Evolutionary conservation across 495 filamentous ascomycete species (phyloP).

Genomic region (Paragyromitra xinjiangensis): DNA sequence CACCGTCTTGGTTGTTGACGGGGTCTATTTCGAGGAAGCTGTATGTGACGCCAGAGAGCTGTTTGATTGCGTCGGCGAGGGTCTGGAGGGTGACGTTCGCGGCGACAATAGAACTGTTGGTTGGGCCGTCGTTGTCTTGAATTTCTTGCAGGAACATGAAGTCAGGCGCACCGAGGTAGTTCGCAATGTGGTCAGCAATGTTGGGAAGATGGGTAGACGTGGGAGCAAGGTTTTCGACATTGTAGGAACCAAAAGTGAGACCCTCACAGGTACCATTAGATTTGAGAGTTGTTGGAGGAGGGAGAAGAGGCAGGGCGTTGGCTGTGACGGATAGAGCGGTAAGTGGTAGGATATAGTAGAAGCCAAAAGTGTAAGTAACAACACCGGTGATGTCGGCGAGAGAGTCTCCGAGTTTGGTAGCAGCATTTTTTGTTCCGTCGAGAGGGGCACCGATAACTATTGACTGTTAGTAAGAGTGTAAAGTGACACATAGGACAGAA

Average conservation of each 20-base stretch:
- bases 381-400: slow-evolving; percentile 69
- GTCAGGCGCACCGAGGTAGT: slow-evolving; percentile 65
- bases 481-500: not conserved
- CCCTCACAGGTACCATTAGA: slow-evolving; percentile 62
- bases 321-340: slow-evolving; percentile 62
- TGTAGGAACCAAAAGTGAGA: slow-evolving; percentile 68
- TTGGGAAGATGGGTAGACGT: slow-evolving; percentile 60
- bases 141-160: slow-evolving; percentile 70
- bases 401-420: slow-evolving; percentile 66
- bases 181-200: slow-evolving; percentile 66
- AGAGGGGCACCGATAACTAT: slow-evolving; percentile 65
- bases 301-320: slow-evolving; percentile 56
- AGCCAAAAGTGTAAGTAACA: slow-evolving; percentile 67
- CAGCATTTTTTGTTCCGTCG: slow-evolving; percentile 67
- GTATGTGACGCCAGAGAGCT: slow-evolving; percentile 60
- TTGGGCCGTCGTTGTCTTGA: slow-evolving; percentile 67
- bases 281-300: slow-evolving; percentile 61
- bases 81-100: slow-evolving; percentile 63
- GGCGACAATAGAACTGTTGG: slow-evolving; percentile 63
- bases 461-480: not conserved
- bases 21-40: slow-evolving; percentile 64
- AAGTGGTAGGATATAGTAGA: slow-evolving; percentile 68
- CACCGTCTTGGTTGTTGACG: slow-evolving; percentile 64
- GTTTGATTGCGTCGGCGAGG: slow-evolving; percentile 60
- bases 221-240: slow-evolving; percentile 69